Conservation (phyloP, 495 filamentous ascomycete genomes). For the Tuber microsphaerosporum region DNA sequence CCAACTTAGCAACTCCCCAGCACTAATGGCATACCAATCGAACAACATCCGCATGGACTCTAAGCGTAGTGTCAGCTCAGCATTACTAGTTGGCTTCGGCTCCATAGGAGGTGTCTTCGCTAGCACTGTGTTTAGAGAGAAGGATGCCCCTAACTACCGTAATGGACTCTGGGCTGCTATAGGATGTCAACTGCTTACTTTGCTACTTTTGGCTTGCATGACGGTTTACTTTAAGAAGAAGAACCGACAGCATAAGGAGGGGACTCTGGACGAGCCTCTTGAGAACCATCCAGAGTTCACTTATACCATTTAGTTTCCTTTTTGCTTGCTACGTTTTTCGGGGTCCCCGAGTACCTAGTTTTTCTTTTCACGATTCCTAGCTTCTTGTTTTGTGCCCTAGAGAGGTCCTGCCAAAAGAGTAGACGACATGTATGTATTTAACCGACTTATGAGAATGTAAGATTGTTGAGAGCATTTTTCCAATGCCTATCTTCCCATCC, state of each 20-base stretch:
- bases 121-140: constrained; percentile 51
- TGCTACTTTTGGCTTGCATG: constrained; percentile 16
- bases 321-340: not conserved
- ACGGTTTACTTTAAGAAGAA: constrained; percentile 32
- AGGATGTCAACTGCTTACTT: constrained; percentile 26
- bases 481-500: too few species aligned
- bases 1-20: constrained; percentile 52
- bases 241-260: constrained; percentile 37
- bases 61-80: constrained; percentile 46
- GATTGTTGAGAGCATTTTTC: not conserved
- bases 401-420: too few species aligned
- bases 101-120: constrained; percentile 56
- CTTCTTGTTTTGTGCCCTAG: not conserved
- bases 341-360: not conserved
- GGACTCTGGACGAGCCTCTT: constrained; percentile 22
- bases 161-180: constrained; percentile 50
- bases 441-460: not conserved
- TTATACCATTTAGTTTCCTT: constrained; percentile 26
- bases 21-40: constrained; percentile 54
- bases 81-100: constrained; percentile 48
- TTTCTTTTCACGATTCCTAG: too few species aligned
- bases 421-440: not conserved
- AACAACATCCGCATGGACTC: constrained; percentile 62
- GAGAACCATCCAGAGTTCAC: constrained; percentile 33
- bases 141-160: constrained; percentile 54